Base-by-base conservation (phyloP, 2,329 filamentous ascomycete species). In the Aspergillus glaucus region DNA sequence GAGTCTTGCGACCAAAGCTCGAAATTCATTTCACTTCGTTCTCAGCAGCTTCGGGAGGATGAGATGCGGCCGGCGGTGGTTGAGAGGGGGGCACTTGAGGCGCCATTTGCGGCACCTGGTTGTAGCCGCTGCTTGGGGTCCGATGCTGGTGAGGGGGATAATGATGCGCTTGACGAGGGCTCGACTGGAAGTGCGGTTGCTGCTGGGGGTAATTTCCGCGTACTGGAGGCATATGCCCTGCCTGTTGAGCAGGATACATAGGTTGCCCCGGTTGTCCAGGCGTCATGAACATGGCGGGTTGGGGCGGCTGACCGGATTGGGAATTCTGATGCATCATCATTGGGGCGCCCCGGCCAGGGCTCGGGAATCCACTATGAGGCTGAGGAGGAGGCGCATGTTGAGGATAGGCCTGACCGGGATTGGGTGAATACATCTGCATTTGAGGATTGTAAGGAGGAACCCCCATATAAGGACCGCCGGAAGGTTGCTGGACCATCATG, bases 301-400 rank as follows among this genome's bases (percentile, higher is more conserved):
- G 75, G 43, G 76, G 75, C 49, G 76, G 76, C 64, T 94, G 89
- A 37, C 91, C 90, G 67, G 95, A 91, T 62, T 96, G 92, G 24
- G 91, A 96, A 48, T 88, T 88, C 71, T 95, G 89, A 57, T 91
- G 91, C 61, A 85, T 87, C 92, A 97, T 97, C 84, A 94, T 89
- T 2, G 88, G 85, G 10, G 93, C 88, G 17, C 85, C 84, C 43
- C 90, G 82, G 49, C 88, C 84, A 1, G 92, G 92, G 64, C 92
- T 96, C n/a, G 89, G 87, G 62, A 88, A 95, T 14, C 89, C 88
- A 40, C 81, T 87, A 17, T 85, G 81, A 47, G 75, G 75, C 49
- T 78, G 75, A 52, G 74, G 60, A 36, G 73, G 72, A 53, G 75
- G 69, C 17, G 68, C 70, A 59, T 76, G 75, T 40, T 77, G 76